A percentile compares a stretch with the other conserved stretches of the same genome.
These are phyloP conservation scores for Cytospora mali DNA, from an alignment of 2,329 filamentous ascomycete species.

Conservation along the genomic window DNA sequence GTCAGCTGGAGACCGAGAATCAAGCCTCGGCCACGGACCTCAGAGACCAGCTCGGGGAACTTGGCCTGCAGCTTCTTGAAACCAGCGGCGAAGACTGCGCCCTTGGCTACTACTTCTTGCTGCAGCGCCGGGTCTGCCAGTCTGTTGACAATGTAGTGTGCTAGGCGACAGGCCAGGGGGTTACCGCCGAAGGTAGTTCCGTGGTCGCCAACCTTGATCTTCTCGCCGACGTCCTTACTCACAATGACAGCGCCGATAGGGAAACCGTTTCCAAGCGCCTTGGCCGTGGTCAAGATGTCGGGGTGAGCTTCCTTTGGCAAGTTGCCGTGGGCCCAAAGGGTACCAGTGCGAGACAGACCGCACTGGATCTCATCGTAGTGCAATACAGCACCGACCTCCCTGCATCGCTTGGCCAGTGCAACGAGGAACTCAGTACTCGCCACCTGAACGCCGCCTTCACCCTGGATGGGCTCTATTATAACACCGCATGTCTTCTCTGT, in stretches of 20 bases:
- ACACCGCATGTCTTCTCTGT: conserved; percentile 89
- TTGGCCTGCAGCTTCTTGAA: conserved; percentile 51
- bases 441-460: conserved; percentile 89
- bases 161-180: conserved; percentile 80
- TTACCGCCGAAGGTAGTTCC: conserved; percentile 95
- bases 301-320: conserved; percentile 82
- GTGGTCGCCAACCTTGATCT: conserved; percentile 72
- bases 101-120: conserved; percentile 68
- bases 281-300: conserved; percentile 91
- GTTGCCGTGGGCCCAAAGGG: conserved; percentile 82
- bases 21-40: conserved; percentile 81
- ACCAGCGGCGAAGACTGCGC: conserved; percentile 49
- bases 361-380: conserved; percentile 98
- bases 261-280: conserved; percentile 95
- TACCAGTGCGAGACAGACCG: conserved; percentile 83
- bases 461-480: conserved; percentile 95
- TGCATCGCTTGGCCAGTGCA: conserved; percentile 81
- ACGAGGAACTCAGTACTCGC: conserved; percentile 81
- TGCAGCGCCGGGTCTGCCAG: conserved; percentile 74
- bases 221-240: conserved; percentile 64
- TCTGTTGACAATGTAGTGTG: conserved; percentile 80
- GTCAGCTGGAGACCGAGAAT: conserved; percentile 85
- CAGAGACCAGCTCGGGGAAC: conserved; percentile 71
- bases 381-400: conserved; percentile 83
- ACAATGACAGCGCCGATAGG: conserved; percentile 83